Evolutionary conservation across 306 rosid species (phyloP), one percentile per base, ranked within the genome.

Genomic region (Pterocarpus santalinus): DNA sequence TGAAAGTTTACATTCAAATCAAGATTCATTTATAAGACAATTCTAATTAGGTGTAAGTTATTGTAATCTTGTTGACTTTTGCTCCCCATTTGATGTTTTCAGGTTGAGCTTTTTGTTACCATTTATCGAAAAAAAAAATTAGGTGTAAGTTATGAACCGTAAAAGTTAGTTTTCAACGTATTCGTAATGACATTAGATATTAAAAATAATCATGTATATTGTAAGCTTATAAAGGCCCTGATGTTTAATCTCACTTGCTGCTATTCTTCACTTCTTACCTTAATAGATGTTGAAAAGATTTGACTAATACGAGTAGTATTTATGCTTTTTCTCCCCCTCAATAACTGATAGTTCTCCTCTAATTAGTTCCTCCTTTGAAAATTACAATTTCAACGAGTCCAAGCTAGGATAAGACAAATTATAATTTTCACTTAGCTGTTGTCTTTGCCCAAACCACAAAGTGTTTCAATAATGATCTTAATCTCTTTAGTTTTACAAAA

Each of bases 11-110:
- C 60, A 68, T 51, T 35, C 22, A 39, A 64, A 36, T 70, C 61
- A 80, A 65, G n/a, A 49, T 11, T 49, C 12, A 49, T 49, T 49
- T 49, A 8, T 43, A 43, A 5, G 14, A 51, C 57, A 13, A 51
- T 73, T 65, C 43, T 65, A 71, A 71, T 76, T 76, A 65, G 60
- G 72, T 76, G 68, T 67, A 5, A 43, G 1, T 43, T 5, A 43
- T 7, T 4, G 47, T 6, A 43, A 43, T 6, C 6, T 5, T 5
- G 8, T 43, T 43, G 47, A 10, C 47, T 5, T 43, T 10, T 43
- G 8, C 1, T 43, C 5, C 47, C 6, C 47, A 5, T 39, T 7
- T 39, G 44, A 39, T 39, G 28, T 22, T 22, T 22, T 22, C 28
- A 22, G 28, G 28, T 22, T 22, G 28, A 22, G 28, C 28, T 22